These are phyloP conservation scores for Babesia ovata DNA, from an alignment of 169 alveolate species.

Conservation along the genomic window DNA sequence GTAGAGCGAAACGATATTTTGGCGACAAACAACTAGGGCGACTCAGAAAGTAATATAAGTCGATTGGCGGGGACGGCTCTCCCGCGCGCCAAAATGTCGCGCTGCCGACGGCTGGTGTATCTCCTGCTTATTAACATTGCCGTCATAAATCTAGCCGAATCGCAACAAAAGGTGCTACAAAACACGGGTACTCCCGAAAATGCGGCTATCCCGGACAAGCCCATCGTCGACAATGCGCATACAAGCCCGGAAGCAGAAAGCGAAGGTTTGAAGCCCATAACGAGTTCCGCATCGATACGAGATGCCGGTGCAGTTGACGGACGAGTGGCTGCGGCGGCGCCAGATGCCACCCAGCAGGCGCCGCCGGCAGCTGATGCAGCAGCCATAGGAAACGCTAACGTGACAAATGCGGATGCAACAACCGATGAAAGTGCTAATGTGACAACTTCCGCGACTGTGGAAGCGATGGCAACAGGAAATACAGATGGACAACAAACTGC, in stretches of 20 bases:
- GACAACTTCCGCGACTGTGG: no score
- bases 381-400: no score
- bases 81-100: conserved; percentile 38
- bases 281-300: not conserved
- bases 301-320: not conserved
- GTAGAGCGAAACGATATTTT: not conserved
- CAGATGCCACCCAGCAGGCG: not conserved
- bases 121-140: conserved; percentile 1
- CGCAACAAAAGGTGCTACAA: conserved; percentile 5
- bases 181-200: not conserved
- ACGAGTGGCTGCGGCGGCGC: not conserved
- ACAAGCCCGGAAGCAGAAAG: not conserved
- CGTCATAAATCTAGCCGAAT: not conserved
- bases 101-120: conserved; percentile 9
- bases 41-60: not conserved
- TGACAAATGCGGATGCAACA: no score
- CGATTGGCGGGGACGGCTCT: not conserved
- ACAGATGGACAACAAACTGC: no score
- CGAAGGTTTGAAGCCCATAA: not conserved
- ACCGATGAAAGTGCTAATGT: no score
- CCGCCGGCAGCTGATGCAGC: not conserved
- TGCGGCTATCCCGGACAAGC: not conserved
- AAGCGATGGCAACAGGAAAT: no score
- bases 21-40: no score
- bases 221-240: not conserved